Conservation (phyloP, 73 alveolate species). For the Paramecium octaurelia region DNA sequence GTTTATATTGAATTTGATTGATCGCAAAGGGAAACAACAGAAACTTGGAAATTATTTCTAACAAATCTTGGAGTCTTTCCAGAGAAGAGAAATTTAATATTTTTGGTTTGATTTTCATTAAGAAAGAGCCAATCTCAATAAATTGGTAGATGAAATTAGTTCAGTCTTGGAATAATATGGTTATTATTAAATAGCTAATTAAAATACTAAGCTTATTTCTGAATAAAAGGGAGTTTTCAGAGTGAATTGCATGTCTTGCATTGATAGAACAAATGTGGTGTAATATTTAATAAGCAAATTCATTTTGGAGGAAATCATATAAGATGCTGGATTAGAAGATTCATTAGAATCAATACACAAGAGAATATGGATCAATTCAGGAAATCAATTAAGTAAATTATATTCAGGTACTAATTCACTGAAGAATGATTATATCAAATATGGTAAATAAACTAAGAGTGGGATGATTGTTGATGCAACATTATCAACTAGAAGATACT, state of each 20-base stretch:
- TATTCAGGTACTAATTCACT: conserved; percentile 52
- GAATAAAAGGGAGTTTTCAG: conserved; percentile 83
- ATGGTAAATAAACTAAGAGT: not conserved
- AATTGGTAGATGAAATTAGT: conserved; percentile 10
- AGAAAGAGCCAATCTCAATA: not conserved
- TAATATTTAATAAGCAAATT: conserved; percentile 68
- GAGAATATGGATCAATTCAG: conserved; percentile 38
- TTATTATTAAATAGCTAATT: not conserved
- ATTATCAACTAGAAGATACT: not conserved
- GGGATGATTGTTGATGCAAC: not conserved
- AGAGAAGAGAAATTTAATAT: conserved; percentile 30
- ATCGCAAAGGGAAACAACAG: conserved; percentile 8
- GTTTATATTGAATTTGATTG: conserved; percentile 20
- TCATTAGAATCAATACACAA: conserved; percentile 19
- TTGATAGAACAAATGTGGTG: conserved; percentile 92
- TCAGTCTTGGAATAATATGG: conserved; percentile 13
- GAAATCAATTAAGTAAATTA: conserved; percentile 22
- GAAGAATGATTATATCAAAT: not conserved
- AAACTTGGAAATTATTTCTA: not conserved
- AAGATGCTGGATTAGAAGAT: conserved; percentile 45
- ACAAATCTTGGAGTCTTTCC: not conserved
- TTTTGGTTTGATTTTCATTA: conserved; percentile 53
- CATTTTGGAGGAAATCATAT: conserved; percentile 59
- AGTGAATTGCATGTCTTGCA: conserved; percentile 89
- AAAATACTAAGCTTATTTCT: not conserved